Evolutionary conservation across 345 rosid species (phyloP).

Genomic region (Carallia pectinifolia): DNA sequence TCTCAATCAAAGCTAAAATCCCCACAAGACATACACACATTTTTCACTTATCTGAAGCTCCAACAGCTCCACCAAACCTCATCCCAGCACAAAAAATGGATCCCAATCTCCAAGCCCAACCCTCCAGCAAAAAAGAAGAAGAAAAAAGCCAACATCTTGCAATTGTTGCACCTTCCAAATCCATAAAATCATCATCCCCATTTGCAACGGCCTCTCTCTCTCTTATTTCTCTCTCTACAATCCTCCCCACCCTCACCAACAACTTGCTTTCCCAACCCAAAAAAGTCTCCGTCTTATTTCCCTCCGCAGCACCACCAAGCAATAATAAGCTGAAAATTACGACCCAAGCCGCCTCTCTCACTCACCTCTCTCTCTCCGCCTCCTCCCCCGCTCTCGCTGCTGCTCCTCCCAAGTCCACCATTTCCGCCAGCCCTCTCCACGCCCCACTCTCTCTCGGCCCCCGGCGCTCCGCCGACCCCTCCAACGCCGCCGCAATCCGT

Average conservation of each 20-base stretch:
- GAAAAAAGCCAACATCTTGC: slow-evolving; percentile 20
- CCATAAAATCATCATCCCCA: slow-evolving; percentile 39
- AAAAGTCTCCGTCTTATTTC: slow-evolving; percentile 40
- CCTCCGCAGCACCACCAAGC: slow-evolving; percentile 53
- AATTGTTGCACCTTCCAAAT: slow-evolving; percentile 31
- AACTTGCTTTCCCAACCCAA: slow-evolving; percentile 48
- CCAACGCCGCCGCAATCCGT: slow-evolving; percentile 78
- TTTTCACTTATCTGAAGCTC: neutral
- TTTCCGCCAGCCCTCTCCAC: slow-evolving; percentile 75
- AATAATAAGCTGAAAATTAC: slow-evolving; percentile 51
- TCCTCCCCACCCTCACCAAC: slow-evolving; percentile 34
- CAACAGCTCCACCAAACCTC: neutral
- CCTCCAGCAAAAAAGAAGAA: slow-evolving; percentile 26
- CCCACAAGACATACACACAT: too few species aligned
- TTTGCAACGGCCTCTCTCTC: slow-evolving; percentile 68
- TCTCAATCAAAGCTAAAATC: too few species aligned
- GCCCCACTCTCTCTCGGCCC: slow-evolving; percentile 78
- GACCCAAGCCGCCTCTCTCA: slow-evolving; percentile 59
- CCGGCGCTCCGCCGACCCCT: slow-evolving; percentile 84
- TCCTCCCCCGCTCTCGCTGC: slow-evolving; percentile 34
- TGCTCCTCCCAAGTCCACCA: slow-evolving; percentile 67
- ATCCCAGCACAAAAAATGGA: slow-evolving; percentile 34
- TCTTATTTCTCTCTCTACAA: slow-evolving; percentile 39
- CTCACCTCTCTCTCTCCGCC: slow-evolving; percentile 53
- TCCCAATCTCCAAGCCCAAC: slow-evolving; percentile 29